phyloP scores from a whole-genome alignment of 2,329 filamentous ascomycete genomes.

The Xylaria hypoxylon region DNA sequence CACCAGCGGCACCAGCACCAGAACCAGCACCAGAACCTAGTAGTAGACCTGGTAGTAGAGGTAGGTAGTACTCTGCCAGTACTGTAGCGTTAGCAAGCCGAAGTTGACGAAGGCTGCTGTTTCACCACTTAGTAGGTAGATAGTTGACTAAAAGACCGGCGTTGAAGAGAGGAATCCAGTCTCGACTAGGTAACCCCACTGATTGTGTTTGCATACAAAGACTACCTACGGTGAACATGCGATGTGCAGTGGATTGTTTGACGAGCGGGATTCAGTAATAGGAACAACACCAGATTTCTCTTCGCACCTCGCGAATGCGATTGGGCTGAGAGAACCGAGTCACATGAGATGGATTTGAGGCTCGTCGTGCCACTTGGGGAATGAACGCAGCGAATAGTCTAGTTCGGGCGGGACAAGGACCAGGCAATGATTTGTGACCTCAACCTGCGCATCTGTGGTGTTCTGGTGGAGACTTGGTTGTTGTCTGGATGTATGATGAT shows the following conservation, averaged over 20 bases:
- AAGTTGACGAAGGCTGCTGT: conserved; percentile 24
- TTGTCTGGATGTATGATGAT: conserved; percentile 13
- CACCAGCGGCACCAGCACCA: background rate
- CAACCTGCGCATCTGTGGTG: conserved; percentile 13
- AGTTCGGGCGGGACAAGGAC: conserved; percentile 20
- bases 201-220: conserved; percentile 16
- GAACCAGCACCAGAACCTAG: background rate
- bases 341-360: conserved; percentile 33
- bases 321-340: conserved; percentile 32
- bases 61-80: background rate
- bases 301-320: conserved; percentile 27
- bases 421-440: conserved; percentile 26
- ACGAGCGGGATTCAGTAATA: conserved; percentile 26
- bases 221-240: conserved; percentile 25
- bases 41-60: background rate
- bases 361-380: conserved; percentile 30
- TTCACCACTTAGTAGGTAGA: background rate
- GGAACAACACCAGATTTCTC: background rate
- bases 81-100: conserved; percentile 14
- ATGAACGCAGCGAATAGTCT: conserved; percentile 9
- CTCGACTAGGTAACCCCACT: conserved; percentile 30
- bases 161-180: conserved; percentile 13
- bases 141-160: conserved; percentile 26
- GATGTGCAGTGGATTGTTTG: conserved; percentile 26
- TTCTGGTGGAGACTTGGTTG: conserved; percentile 26